Evolutionary conservation across 1,139 yeast species (phyloP).

Genomic region (Lodderomyces metapsilosis): DNA sequence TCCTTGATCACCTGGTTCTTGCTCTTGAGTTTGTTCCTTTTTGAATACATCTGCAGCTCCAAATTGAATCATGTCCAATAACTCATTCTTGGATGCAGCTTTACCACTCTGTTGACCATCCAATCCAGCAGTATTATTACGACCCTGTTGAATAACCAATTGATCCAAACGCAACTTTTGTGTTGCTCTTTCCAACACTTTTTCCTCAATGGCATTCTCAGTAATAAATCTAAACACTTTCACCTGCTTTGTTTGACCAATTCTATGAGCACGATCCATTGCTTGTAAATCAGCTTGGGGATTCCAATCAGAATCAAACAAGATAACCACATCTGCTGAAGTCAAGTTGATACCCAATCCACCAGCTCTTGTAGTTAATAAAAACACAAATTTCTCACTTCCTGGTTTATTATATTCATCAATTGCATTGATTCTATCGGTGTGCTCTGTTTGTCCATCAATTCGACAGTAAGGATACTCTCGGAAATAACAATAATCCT

Average conservation of each 20-base stretch:
- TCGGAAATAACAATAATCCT: conserved; percentile 72
- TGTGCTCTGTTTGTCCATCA: conserved; percentile 80
- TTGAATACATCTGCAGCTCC: conserved; percentile 71
- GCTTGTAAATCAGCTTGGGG: conserved; percentile 88
- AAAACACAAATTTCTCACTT: conserved; percentile 65
- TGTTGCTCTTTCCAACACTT: conserved; percentile 75
- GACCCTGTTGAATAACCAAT: conserved; percentile 77
- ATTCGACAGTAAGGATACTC: conserved; percentile 70
- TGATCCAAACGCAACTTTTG: conserved; percentile 77
- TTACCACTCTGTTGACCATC: conserved; percentile 38
- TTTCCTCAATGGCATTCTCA: conserved; percentile 79
- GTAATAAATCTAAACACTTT: conserved; percentile 74
- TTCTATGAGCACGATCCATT: conserved; percentile 87
- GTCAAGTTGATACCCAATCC: conserved; percentile 84
- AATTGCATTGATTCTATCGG: conserved; percentile 71
- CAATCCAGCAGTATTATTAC: conserved; percentile 35
- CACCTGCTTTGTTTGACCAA: conserved; percentile 82
- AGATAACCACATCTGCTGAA: conserved; percentile 69
- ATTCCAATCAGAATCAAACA: conserved; percentile 83
- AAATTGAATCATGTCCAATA: conserved; percentile 75
- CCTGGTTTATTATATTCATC: conserved; percentile 75
- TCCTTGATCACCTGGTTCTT: conserved; percentile 7
- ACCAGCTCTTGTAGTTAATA: conserved; percentile 81
- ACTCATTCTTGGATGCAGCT: conserved; percentile 63
- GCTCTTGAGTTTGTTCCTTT: conserved; percentile 11